These are phyloP conservation scores for Microthlaspi erraticum DNA, from an alignment of 345 rosid genomes.

Conservation along the genomic window DNA sequence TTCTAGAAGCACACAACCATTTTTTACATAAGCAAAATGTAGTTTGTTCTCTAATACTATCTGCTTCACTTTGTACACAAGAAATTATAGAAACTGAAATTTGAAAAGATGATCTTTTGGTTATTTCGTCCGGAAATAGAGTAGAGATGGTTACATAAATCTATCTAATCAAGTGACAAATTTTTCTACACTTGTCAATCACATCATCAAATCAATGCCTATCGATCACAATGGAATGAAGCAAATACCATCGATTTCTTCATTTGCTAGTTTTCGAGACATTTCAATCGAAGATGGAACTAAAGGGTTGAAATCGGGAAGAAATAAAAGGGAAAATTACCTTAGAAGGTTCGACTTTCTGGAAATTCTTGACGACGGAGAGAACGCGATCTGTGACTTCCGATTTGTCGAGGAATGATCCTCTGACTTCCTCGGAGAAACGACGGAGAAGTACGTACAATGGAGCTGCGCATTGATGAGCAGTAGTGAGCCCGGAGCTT, in stretches of 20 bases:
- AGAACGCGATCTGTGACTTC: conserved; percentile 22
- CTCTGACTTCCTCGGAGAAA: conserved; percentile 25
- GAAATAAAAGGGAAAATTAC: background rate
- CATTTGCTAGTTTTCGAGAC: background rate
- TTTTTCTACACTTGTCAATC: background rate
- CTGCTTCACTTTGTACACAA: too few species aligned
- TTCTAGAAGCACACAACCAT: background rate
- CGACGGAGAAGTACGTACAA: conserved; percentile 1
- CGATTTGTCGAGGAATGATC: conserved; percentile 15
- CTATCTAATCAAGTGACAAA: too few species aligned
- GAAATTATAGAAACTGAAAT: too few species aligned
- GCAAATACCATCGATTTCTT: background rate
- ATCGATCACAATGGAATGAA: background rate
- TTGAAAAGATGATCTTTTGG: too few species aligned
- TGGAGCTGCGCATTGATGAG: background rate
- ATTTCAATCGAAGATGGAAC: background rate
- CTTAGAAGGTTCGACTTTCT: conserved; percentile 15
- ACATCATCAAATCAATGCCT: background rate
- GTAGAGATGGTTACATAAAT: too few species aligned
- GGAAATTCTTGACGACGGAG: background rate
- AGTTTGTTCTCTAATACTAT: background rate
- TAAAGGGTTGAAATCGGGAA: background rate
- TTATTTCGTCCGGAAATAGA: too few species aligned
- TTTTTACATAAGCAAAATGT: background rate
- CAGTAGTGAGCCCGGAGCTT: background rate